Evolutionary conservation across 495 filamentous ascomycete species (phyloP).

Genomic region (Neurospora sp.): DNA sequence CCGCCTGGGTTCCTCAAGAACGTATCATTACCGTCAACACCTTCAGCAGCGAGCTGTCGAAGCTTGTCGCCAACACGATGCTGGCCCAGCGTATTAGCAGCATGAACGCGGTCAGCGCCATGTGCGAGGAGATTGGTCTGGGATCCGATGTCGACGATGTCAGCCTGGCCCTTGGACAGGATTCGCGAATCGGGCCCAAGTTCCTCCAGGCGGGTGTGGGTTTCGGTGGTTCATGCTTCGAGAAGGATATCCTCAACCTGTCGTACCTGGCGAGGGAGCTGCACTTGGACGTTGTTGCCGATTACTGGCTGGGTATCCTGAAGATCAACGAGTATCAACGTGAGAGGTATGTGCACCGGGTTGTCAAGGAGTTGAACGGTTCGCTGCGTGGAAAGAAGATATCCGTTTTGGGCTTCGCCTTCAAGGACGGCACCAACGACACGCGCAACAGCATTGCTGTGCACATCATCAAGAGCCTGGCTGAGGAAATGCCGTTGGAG

Average conservation of each 20-base stretch:
- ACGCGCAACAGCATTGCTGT: constrained; percentile 64
- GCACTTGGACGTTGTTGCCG: constrained; percentile 59
- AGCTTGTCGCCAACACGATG: constrained; percentile 73
- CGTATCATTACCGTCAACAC: constrained; percentile 64
- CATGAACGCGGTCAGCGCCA: constrained; percentile 70
- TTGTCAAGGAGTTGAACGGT: constrained; percentile 57
- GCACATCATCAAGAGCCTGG: constrained; percentile 52
- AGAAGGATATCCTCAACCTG: constrained; percentile 71
- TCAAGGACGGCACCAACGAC: constrained; percentile 75
- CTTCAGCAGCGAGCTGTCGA: constrained; percentile 73
- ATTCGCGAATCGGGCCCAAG: constrained; percentile 58
- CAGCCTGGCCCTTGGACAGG: constrained; percentile 56
- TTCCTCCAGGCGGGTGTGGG: constrained; percentile 72
- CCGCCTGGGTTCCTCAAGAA: constrained; percentile 55
- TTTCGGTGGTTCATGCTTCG: constrained; percentile 76
- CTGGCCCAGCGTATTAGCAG: constrained; percentile 76
- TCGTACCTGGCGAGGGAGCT: constrained; percentile 64
- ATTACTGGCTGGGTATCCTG: constrained; percentile 66
- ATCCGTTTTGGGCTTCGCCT: constrained; percentile 66
- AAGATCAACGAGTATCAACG: constrained; percentile 72
- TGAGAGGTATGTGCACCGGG: constrained; percentile 51
- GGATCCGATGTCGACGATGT: constrained; percentile 64
- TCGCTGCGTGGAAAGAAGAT: constrained; percentile 64
- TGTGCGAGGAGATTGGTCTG: constrained; percentile 63
- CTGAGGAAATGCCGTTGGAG: constrained; percentile 50